Conservation (phyloP, 1,284 basidiomycete species). For the Cryptococcus sp. region DNA sequence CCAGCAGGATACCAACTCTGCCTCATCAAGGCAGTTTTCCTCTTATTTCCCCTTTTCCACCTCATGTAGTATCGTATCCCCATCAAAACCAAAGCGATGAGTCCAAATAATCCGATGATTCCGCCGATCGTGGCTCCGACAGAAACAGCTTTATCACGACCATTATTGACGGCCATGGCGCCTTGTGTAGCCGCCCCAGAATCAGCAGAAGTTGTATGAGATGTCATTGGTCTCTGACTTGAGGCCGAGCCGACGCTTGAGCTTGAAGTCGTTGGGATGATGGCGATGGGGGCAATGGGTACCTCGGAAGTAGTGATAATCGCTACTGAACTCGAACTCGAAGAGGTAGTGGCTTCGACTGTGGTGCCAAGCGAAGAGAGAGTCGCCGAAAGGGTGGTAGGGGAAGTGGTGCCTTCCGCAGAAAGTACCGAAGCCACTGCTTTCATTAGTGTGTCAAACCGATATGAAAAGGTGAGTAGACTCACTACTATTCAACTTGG, state of each 20-base stretch:
- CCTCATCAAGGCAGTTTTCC: constrained; percentile 9
- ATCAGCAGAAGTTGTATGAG: neutral
- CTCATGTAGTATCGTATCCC: constrained; percentile 17
- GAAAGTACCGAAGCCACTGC: neutral
- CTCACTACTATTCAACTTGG: neutral
- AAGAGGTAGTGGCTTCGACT: neutral
- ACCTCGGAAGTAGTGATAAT: neutral
- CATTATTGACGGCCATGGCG: neutral
- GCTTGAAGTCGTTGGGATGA: neutral
- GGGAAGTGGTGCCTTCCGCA: neutral
- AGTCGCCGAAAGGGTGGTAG: neutral
- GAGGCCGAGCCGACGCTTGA: neutral
- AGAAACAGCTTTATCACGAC: constrained; percentile 10
- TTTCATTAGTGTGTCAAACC: neutral
- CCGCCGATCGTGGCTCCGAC: constrained; percentile 26
- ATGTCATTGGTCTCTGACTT: neutral
- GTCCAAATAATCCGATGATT: constrained; percentile 15
- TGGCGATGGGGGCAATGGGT: neutral
- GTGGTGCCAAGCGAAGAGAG: neutral
- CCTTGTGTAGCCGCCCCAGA: neutral
- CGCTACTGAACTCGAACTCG: neutral
- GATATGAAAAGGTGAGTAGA: neutral
- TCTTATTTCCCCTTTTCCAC: constrained; percentile 12
- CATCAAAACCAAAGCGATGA: constrained; percentile 17
- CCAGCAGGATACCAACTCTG: constrained; percentile 31